Evolutionary conservation across 2,329 filamentous ascomycete genomes (phyloP), one percentile per base, ranked within the genome.

Genomic region (Ilyonectria mors-panacis): DNA sequence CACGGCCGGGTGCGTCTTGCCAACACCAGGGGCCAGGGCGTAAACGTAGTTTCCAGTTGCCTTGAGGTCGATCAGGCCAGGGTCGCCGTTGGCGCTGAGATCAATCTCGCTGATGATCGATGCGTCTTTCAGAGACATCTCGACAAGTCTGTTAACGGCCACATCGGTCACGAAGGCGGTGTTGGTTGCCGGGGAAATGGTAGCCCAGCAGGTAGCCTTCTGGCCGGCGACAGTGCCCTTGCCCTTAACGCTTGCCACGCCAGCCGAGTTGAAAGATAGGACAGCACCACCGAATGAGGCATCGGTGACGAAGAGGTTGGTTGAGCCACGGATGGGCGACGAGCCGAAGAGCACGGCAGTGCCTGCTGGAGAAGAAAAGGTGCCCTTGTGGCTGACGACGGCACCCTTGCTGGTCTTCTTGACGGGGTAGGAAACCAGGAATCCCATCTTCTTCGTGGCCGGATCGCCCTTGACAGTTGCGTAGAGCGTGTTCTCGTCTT

Each of bases 401-500:
- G 9, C 10, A 9, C n/a, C n/a, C 17, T 13, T 9, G n/a, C 6
- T 17, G 54, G 69, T 26, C 55, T n/a, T 73, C 48, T 42, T n/a
- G 0, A 91, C 82, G 0, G 83, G 70, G 66, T 88, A 89, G 0
- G 83, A 77, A 0, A 86, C 85, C 12, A 91, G 65, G 70, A 88
- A 91, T 0, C 89, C 88, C 0, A 84, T 87, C 59, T 86, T 88
- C 74, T 88, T 89, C 5, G 77, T 78, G 0, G 80, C 70, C 0
- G 86, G 86, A 61, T 90, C 82, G 1, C 89, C 89, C 77, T 92
- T 92, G 45, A 91, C 88, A 1, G 86, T 89, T 0, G 86, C 83
- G 57, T 87, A 83, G 0, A 92, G 79, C 2, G 78, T 82, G 0
- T 75, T 79, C 67, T 88, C 83, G 59, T 91, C 88, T 0, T 77